Evolutionary conservation across 148 eudicot genomes (phyloP), one percentile per base, ranked within the genome.

Genomic region (Camellia granthamiana): DNA sequence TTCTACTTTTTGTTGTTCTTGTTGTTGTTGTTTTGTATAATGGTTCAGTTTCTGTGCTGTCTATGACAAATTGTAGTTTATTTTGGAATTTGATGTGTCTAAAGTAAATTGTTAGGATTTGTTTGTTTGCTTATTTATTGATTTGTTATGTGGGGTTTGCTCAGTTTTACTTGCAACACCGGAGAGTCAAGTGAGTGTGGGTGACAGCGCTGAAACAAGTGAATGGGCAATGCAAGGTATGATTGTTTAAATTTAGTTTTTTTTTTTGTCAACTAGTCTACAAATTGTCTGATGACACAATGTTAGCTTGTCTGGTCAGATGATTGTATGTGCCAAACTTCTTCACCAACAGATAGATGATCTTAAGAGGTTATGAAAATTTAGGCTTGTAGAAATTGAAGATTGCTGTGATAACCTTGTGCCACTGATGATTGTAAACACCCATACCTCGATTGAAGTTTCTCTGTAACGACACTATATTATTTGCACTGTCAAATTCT

Each of bases 171-270:
- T 84, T 77, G 97, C 97, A 80, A 81, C 86, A 78, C 88, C 93
- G 55, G 94, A 92, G 74, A 81, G 86, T 63, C 92, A 89, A 77
- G 76, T 85, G 85, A 86, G 80, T 69, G 85, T 69, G 46, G 97
- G 84, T 72, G 91, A 91, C 71, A 82, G 87, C 84, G 49, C 86
- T 62, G 99, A 95, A 78, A 86, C 97, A 63, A 85, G 84, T 72
- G 95, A 93, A 81, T 95, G 97, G 99, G 95, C 90, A 65, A 85
- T 90, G 90, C 97, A 92, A 95, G 99, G 99, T 95, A 84, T 75
- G 77, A 41, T 58, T 56, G 21, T 52, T n/a, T 51, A 4, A 42
- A 23, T 67, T 62, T 52, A 1, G 42, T 15, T 44, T 46, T 59
- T 18, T 7, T 1, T 58, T 59, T n/a, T 7, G 2, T 58, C 15